These are phyloP conservation scores for Gleditsia sinensis DNA, from an alignment of 306 rosid genomes.

Conservation along the genomic window DNA sequence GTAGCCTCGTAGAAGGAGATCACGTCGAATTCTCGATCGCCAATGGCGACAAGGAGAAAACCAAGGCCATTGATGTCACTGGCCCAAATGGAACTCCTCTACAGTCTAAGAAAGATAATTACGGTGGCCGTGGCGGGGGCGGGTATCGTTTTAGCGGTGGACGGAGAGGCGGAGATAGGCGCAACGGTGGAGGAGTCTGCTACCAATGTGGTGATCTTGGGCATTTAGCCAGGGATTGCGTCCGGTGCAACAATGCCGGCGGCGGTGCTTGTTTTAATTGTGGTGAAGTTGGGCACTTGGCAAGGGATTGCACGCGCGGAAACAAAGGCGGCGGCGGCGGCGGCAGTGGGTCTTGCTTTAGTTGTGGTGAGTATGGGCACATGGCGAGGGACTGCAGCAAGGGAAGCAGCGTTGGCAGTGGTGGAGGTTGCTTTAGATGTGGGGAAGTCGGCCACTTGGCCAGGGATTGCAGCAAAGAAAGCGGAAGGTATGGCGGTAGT, in stretches of 20 bases:
- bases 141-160: constrained; percentile 49
- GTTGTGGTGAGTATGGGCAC: constrained; percentile 65
- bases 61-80: constrained; percentile 79
- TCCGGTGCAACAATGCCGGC: constrained; percentile 36
- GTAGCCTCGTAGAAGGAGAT: constrained; percentile 68
- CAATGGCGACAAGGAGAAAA: constrained; percentile 61
- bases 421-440: constrained; percentile 54
- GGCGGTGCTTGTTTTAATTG: constrained; percentile 62
- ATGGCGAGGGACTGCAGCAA: constrained; percentile 64
- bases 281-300: constrained; percentile 72
- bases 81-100: constrained; percentile 65
- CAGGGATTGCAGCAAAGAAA: constrained; percentile 60
- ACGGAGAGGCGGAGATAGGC: constrained; percentile 60
- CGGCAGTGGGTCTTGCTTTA: constrained; percentile 50
- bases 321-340: constrained; percentile 10
- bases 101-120: constrained; percentile 39
- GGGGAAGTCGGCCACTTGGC: constrained; percentile 76
- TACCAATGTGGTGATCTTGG: constrained; percentile 69
- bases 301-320: constrained; percentile 67
- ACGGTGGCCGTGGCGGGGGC: constrained; percentile 33
- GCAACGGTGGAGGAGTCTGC: constrained; percentile 61
- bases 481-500: constrained; percentile 40
- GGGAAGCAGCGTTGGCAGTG: constrained; percentile 14
- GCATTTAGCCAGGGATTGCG: constrained; percentile 78
- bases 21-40: constrained; percentile 70